phyloP scores from a whole-genome alignment of 257 asterid species.

The Solanum microdontum region DNA sequence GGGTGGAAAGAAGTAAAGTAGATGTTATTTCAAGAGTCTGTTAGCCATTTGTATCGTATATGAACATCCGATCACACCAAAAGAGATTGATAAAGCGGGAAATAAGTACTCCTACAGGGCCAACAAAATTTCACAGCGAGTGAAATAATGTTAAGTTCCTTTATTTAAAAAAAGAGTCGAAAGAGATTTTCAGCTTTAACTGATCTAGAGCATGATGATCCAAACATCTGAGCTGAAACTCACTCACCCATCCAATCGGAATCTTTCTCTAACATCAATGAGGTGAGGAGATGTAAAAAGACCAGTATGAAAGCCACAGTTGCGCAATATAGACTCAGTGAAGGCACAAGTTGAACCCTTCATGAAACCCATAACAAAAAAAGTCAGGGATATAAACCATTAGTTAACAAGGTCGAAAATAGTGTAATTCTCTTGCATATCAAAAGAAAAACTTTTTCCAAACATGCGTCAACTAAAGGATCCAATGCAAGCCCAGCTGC shows the following conservation, averaged over 20 bases:
- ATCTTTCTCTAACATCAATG: constrained; percentile 94
- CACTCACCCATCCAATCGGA: constrained; percentile 76
- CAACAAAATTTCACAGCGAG: not conserved
- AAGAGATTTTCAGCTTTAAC: not conserved
- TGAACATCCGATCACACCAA: not conserved
- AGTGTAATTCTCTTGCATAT: not conserved
- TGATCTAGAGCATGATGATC: not conserved
- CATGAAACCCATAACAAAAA: constrained; percentile 13
- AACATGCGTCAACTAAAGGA: not conserved
- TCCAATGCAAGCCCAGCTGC: not conserved
- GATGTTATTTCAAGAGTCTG: not conserved
- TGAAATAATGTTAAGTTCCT: not conserved
- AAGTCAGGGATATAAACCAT: not conserved
- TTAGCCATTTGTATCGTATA: not conserved
- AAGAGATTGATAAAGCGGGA: not conserved
- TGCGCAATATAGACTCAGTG: constrained; percentile 77
- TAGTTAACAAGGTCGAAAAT: not conserved
- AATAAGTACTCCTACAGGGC: not conserved
- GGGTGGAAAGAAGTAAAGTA: not conserved
- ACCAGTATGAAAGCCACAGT: constrained; percentile 85
- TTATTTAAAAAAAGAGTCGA: not conserved
- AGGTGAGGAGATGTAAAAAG: constrained; percentile 98
- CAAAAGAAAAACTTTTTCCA: not conserved
- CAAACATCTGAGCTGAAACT: not conserved
- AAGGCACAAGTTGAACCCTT: constrained; percentile 96